Conservation (phyloP, 306 rosid genomes). For the Inga leiocalycina region DNA sequence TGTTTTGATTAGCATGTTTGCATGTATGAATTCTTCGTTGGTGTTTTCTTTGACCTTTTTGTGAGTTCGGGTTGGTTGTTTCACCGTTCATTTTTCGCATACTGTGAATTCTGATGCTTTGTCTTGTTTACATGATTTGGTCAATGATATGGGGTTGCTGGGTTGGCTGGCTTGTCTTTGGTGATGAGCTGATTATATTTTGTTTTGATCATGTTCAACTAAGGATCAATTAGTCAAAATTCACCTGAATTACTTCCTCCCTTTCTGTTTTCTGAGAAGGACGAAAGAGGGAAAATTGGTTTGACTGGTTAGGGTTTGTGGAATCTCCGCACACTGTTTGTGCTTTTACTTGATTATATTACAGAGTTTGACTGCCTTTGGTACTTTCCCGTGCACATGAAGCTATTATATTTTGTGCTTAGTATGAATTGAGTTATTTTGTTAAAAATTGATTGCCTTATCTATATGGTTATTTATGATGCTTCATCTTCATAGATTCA, state of each 20-base stretch:
- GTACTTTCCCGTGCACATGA: background rate
- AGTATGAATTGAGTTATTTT: conserved; percentile 5
- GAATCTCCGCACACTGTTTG: conserved; percentile 6
- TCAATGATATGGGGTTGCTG: background rate
- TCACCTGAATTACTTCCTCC: background rate
- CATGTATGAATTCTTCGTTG: conserved; percentile 27
- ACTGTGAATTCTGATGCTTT: background rate
- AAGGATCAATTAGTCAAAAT: background rate
- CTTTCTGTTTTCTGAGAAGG: conserved; percentile 14
- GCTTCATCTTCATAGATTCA: background rate
- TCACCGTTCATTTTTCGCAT: background rate
- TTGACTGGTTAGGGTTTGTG: conserved; percentile 33
- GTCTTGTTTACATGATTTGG: background rate
- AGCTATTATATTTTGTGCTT: background rate
- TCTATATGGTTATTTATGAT: background rate
- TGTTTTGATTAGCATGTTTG: conserved; percentile 22
- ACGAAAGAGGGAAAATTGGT: conserved; percentile 4
- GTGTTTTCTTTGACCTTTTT: background rate
- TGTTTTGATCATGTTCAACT: background rate
- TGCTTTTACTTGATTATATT: background rate
- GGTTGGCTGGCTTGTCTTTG: conserved; percentile 19
- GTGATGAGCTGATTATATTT: conserved; percentile 15
- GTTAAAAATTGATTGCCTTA: background rate
- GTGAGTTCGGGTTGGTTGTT: conserved; percentile 10
- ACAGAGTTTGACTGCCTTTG: conserved; percentile 20